phyloP scores from a whole-genome alignment of 768 basidiomycete genomes.

The Agrocybe praecox region DNA sequence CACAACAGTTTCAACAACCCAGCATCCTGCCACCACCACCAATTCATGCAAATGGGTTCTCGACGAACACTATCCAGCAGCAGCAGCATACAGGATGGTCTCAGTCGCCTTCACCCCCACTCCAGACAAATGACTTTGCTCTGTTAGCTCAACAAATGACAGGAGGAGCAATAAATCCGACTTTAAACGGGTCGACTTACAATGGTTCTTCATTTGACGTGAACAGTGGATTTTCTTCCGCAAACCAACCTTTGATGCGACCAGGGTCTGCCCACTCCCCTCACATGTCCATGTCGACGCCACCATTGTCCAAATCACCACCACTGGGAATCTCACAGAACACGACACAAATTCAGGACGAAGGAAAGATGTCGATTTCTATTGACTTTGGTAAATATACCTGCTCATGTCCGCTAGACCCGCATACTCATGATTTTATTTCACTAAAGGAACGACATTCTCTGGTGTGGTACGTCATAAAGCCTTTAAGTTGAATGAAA shows the following conservation, averaged over 20 bases:
- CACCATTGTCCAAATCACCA: constrained; percentile 11
- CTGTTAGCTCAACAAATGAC: constrained; percentile 10
- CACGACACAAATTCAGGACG: constrained; percentile 40
- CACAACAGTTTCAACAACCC: constrained; percentile 38
- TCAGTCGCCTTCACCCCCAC: constrained; percentile 39
- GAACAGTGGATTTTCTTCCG: constrained; percentile 22
- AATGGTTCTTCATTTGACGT: constrained; percentile 28
- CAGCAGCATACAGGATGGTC: constrained; percentile 26
- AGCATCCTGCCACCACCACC: constrained; percentile 49
- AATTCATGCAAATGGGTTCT: constrained; percentile 23
- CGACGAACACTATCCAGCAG: constrained; percentile 26
- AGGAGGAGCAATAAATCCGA: constrained; percentile 14
- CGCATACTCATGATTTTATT: constrained; percentile 5
- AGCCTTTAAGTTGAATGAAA: neutral
- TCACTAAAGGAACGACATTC: constrained; percentile 73
- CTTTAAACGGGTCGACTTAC: constrained; percentile 19
- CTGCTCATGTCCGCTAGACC: neutral
- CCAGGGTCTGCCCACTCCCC: constrained; percentile 32
- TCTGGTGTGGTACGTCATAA: constrained; percentile 76
- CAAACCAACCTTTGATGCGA: constrained; percentile 29
- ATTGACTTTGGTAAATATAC: constrained; percentile 73
- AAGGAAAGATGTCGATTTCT: constrained; percentile 81
- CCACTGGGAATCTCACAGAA: constrained; percentile 11
- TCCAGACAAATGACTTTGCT: constrained; percentile 35
- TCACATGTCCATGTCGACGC: constrained; percentile 24